Evolutionary conservation across 2,329 filamentous ascomycete species (phyloP).

Genomic region (Fulvia fulva): DNA sequence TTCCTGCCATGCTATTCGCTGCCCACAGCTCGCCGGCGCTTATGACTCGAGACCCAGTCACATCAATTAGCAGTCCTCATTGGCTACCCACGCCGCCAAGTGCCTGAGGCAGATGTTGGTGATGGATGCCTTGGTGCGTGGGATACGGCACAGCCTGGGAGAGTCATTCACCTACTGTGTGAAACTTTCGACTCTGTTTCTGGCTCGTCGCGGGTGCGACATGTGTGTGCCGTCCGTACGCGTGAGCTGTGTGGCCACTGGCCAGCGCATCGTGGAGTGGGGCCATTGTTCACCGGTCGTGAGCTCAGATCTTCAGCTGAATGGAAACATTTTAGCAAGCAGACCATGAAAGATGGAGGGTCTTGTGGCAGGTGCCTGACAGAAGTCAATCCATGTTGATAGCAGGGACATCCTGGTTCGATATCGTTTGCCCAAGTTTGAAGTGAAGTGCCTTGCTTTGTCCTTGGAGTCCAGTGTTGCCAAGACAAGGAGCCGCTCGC

Average conservation of each 20-base stretch:
- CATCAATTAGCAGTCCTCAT: not conserved
- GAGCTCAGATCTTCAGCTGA: conserved; percentile 1
- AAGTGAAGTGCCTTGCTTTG: too few relatives aligned
- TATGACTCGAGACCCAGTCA: conserved; percentile 5
- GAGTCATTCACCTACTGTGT: not conserved
- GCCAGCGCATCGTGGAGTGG: not conserved
- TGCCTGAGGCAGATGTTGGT: conserved; percentile 4
- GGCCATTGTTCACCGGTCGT: conserved; percentile 6
- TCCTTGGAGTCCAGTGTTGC: too few relatives aligned
- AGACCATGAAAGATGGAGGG: not conserved
- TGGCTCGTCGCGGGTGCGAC: not conserved
- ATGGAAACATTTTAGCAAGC: not conserved
- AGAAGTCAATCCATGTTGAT: not conserved
- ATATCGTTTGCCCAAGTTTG: not conserved
- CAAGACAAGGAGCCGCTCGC: too few relatives aligned
- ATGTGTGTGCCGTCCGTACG: not conserved
- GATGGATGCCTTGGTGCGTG: not conserved
- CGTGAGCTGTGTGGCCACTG: conserved; percentile 1
- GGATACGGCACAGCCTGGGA: not conserved
- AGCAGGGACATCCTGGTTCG: not conserved
- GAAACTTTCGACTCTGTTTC: not conserved
- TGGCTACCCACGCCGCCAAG: not conserved
- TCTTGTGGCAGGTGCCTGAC: not conserved
- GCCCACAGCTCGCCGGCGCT: conserved; percentile 6
- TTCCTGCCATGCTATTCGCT: conserved; percentile 18